phyloP scores from a whole-genome alignment of 2,329 filamentous ascomycete species.

The Cladophialophora exuberans region DNA sequence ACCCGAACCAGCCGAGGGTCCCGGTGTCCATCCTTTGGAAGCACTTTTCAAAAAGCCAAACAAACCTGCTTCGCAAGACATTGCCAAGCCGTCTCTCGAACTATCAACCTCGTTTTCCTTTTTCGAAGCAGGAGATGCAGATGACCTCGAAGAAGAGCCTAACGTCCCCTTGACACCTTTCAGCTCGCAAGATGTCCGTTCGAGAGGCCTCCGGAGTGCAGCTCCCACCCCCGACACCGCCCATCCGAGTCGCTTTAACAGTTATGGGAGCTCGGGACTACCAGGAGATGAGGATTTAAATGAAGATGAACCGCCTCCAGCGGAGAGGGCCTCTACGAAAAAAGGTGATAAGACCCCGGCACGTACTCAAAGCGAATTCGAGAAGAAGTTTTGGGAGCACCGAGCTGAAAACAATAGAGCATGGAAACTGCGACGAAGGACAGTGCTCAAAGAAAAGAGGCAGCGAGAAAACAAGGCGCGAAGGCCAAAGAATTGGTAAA shows the following conservation, averaged over 20 bases:
- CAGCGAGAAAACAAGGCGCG: conserved; percentile 60
- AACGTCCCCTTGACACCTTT: conserved; percentile 75
- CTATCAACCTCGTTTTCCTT: conserved; percentile 74
- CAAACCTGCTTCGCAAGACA: conserved; percentile 40
- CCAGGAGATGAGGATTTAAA: conserved; percentile 32
- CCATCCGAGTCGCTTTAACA: conserved; percentile 57
- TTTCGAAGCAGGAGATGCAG: conserved; percentile 63
- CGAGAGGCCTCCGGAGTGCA: conserved; percentile 71
- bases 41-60: conserved; percentile 82
- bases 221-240: conserved; percentile 95
- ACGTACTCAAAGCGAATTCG: conserved; percentile 58
- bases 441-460: conserved; percentile 63
- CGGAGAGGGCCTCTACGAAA: conserved; percentile 25
- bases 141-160: conserved; percentile 48
- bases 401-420: conserved; percentile 54
- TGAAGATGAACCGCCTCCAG: conserved; percentile 27
- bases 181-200: conserved; percentile 75
- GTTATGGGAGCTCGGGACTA: conserved; percentile 28
- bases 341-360: conserved; percentile 7
- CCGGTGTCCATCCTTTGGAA: conserved; percentile 80
- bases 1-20: conserved; percentile 47
- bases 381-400: conserved; percentile 64
- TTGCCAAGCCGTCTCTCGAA: conserved; percentile 41
- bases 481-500: conserved; percentile 30
- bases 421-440: conserved; percentile 60